Evolutionary conservation across 345 rosid species (phyloP).

Genomic region (Tarenaya hassleriana): DNA sequence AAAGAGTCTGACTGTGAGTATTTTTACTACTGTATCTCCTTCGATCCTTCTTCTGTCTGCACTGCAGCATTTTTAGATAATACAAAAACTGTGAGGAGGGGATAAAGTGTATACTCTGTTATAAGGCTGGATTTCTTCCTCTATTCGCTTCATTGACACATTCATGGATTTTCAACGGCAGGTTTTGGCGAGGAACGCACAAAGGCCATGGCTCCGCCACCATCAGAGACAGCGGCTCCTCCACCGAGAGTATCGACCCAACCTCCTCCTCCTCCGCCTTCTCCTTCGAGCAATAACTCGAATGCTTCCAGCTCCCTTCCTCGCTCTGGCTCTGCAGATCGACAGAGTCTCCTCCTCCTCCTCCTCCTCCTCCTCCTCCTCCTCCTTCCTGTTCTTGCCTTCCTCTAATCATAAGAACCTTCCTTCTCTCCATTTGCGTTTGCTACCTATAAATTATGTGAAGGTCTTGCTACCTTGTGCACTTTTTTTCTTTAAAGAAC

Average conservation of each 20-base stretch:
- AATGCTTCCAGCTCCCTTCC: not conserved
- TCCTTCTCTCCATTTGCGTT: not conserved
- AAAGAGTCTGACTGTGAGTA: conserved; percentile 56
- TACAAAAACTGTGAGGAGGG: no score
- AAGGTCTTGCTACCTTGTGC: no score
- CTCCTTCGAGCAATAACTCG: conserved; percentile 1
- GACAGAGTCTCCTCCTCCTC: not conserved
- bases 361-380: not conserved
- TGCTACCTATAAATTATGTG: no score
- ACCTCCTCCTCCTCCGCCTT: not conserved
- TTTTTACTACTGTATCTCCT: not conserved
- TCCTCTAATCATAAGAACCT: not conserved
- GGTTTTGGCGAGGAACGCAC: conserved; percentile 24
- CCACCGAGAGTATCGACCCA: conserved; percentile 16
- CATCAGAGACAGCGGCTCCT: conserved; percentile 17
- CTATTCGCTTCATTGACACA: no score
- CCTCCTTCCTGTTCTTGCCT: not conserved
- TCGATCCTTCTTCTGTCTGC: not conserved
- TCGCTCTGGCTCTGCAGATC: conserved; percentile 12
- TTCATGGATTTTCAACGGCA: no score
- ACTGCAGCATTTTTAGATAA: no score
- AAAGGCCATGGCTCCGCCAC: conserved; percentile 19
- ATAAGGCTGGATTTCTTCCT: no score
- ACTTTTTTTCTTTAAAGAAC: no score
- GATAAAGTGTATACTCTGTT: no score